Evolutionary conservation across 148 eudicot genomes (phyloP).

Genomic region (Heliosperma pusillum): DNA sequence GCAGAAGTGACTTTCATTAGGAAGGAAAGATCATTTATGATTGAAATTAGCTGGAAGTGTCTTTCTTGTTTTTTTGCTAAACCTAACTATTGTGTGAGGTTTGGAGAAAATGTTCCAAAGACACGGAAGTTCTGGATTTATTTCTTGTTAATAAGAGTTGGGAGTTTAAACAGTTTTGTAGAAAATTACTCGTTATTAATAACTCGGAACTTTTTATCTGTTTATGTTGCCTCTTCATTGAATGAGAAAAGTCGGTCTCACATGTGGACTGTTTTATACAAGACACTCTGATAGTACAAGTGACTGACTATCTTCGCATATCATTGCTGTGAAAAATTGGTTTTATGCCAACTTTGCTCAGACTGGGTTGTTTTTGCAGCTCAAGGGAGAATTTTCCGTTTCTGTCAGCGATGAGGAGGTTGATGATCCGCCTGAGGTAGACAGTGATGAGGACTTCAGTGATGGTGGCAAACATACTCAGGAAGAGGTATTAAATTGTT

Average conservation of each 20-base stretch:
- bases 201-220: no score
- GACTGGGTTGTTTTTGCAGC: slow-evolving; percentile 38
- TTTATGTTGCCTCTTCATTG: neutral
- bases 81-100: no score
- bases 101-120: no score
- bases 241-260: neutral
- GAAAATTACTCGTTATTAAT: no score
- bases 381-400: slow-evolving; percentile 70
- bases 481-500: slow-evolving; percentile 63
- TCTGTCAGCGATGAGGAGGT: slow-evolving; percentile 93
- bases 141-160: no score
- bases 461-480: slow-evolving; percentile 49
- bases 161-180: no score
- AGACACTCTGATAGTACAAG: neutral
- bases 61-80: no score
- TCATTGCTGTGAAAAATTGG: neutral
- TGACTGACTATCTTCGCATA: neutral
- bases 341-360: neutral
- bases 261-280: neutral
- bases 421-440: slow-evolving; percentile 66
- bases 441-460: slow-evolving; percentile 81
- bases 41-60: no score
- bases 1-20: no score
- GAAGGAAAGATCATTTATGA: no score
- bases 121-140: no score